Conservation (phyloP, 257 asterid species). For the Pogostemon cablin region DNA sequence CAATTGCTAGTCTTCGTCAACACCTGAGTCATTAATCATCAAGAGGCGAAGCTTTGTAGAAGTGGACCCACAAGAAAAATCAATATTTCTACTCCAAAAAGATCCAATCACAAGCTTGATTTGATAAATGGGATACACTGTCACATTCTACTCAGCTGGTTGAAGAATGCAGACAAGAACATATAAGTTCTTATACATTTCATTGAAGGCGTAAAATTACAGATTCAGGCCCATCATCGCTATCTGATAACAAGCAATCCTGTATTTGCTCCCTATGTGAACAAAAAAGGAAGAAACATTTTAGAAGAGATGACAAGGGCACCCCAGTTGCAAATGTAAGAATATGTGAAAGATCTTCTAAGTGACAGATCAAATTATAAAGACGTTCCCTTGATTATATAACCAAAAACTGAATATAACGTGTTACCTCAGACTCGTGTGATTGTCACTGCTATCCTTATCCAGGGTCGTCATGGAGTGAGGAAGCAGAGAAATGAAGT, state of each 20-base stretch:
- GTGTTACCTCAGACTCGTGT: conserved; percentile 52
- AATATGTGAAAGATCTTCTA: neutral
- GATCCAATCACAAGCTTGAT: too few relatives aligned
- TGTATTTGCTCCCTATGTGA: conserved; percentile 70
- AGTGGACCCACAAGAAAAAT: too few relatives aligned
- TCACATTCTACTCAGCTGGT: neutral
- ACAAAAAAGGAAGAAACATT: conserved; percentile 21
- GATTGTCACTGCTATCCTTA: conserved; percentile 36
- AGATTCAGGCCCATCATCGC: conserved; percentile 56
- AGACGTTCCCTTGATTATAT: neutral
- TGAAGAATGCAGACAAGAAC: neutral
- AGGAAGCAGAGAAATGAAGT: conserved; percentile 70
- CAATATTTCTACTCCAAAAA: too few relatives aligned
- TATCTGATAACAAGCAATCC: conserved; percentile 69
- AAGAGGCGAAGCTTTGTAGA: too few relatives aligned
- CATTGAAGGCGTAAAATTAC: neutral
- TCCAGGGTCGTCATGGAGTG: conserved; percentile 44
- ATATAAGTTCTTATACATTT: neutral
- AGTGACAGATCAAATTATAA: neutral
- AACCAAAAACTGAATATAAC: conserved; percentile 14
- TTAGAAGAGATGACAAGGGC: neutral
- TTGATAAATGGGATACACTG: too few relatives aligned
- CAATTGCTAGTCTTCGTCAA: too few relatives aligned
- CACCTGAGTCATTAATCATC: too few relatives aligned
- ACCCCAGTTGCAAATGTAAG: neutral